Evolutionary conservation across 768 basidiomycete genomes (phyloP), one percentile per base, ranked within the genome.

Genomic region (Xanthoconium purpureum): DNA sequence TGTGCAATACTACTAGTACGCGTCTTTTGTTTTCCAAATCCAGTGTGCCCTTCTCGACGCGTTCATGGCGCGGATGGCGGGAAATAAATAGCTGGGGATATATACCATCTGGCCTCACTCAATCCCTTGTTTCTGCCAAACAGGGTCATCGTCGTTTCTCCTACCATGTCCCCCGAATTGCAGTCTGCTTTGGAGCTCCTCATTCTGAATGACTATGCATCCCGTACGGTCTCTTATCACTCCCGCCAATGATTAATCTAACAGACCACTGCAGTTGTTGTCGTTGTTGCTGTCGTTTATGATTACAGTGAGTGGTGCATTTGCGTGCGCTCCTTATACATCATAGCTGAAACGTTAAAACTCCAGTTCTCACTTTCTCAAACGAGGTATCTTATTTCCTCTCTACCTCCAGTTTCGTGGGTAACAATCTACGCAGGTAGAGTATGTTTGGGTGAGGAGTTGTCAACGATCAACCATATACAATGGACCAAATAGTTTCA

Each of bases 1-100:
- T 10, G 52, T 53, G 44, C 51, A 30, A 46, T 53, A 53, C 35
- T 53, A 53, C 28, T 53, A 37, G 32, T 43, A 49, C 14, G 36
- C 17, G 17, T 29, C 36, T 36, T 29, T 4, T 20, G n/a, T 39
- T 14, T 15, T 37, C 20, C 12, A 15, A 17, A 37, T 48, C 47
- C 36, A 17, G 47, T 48, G 47, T 14, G 6, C 6, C 8, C 47
- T 47, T 47, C 4, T 20, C 15, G 44, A 10, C 18, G 18, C 18
- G 3, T 13, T 35, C 38, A 32, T 30, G 8, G 39, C n/a, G 33
- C 4, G 8, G 32, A 24, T 12, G 9, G 18, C 10, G 11, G 15
- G 36, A 5, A 5, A 44, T 43, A 43, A 42, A 51, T 42, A 35
- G 43, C 32, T 10, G 38, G 8, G 33, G 33, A n/a, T 12, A 20